These are phyloP conservation scores for Entophlyctis helioformis DNA, from an alignment of 192 early-diverging fungal species.

Conservation along the genomic window DNA sequence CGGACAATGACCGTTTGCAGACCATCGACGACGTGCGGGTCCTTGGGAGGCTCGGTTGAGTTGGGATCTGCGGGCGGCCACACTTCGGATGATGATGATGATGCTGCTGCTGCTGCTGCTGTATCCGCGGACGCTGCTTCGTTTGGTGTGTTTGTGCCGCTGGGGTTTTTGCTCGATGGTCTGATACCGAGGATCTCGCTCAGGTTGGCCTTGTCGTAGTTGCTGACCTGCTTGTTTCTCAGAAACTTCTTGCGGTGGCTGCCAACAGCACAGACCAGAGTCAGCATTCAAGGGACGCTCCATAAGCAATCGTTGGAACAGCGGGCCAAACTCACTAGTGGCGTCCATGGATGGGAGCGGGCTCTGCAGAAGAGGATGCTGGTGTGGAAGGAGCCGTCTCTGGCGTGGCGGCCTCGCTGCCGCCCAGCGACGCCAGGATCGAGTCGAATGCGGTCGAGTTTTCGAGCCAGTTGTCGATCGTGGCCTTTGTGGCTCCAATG, in stretches of 20 bases:
- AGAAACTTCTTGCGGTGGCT: conserved; percentile 40
- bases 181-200: conserved; percentile 35
- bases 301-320: no score
- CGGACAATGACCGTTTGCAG: conserved; percentile 2
- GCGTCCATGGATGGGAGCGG: no score
- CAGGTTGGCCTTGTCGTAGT: conserved; percentile 22
- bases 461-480: conserved; percentile 88
- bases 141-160: background rate
- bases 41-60: background rate
- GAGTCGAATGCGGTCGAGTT: conserved; percentile 76
- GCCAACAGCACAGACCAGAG: no score
- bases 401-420: no score
- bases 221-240: conserved; percentile 32
- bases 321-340: no score
- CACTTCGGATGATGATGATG: background rate
- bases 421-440: conserved; percentile 47
- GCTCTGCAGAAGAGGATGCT: no score
- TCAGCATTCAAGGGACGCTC: no score
- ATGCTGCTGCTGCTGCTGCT: conserved; percentile 6
- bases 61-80: background rate
- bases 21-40: conserved; percentile 1
- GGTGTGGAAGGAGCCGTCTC: no score
- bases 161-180: conserved; percentile 2
- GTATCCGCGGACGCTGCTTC: background rate
- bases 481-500: conserved; percentile 76